phyloP scores from a whole-genome alignment of 2,329 filamentous ascomycete genomes.

The Colletotrichum spaethianum region DNA sequence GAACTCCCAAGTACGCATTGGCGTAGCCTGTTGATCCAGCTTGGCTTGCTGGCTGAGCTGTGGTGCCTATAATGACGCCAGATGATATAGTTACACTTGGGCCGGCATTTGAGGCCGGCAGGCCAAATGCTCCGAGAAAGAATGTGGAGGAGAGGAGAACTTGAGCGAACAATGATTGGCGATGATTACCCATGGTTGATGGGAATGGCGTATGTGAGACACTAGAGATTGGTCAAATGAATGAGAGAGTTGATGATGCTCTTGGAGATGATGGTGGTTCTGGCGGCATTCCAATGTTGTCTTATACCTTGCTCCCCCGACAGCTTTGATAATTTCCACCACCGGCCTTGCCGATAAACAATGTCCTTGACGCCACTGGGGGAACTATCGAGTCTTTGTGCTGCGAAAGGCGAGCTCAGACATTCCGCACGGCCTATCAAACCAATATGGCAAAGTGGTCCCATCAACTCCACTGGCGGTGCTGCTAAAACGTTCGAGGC shows the following conservation, averaged over 20 bases:
- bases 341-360: neutral
- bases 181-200: constrained; percentile 15
- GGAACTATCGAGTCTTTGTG: constrained; percentile 8
- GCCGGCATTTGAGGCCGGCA: constrained; percentile 8
- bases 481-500: neutral
- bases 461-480: neutral
- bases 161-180: neutral
- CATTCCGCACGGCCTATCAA: neutral
- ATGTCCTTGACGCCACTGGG: constrained; percentile 12
- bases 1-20: constrained; percentile 32
- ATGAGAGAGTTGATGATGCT: neutral
- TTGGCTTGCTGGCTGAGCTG: constrained; percentile 1
- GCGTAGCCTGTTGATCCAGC: constrained; percentile 17
- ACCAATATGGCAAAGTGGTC: neutral
- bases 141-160: constrained; percentile 21
- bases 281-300: neutral
- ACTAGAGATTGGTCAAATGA: neutral
- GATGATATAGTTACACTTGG: constrained; percentile 28
- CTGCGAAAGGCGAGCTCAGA: constrained; percentile 3
- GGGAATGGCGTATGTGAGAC: neutral
- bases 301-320: neutral
- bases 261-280: rapidly evolving
- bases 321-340: neutral
- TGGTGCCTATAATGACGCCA: constrained; percentile 26
- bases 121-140: constrained; percentile 6